phyloP scores from a whole-genome alignment of 495 filamentous ascomycete species.

The Mycothermus thermophilus region DNA sequence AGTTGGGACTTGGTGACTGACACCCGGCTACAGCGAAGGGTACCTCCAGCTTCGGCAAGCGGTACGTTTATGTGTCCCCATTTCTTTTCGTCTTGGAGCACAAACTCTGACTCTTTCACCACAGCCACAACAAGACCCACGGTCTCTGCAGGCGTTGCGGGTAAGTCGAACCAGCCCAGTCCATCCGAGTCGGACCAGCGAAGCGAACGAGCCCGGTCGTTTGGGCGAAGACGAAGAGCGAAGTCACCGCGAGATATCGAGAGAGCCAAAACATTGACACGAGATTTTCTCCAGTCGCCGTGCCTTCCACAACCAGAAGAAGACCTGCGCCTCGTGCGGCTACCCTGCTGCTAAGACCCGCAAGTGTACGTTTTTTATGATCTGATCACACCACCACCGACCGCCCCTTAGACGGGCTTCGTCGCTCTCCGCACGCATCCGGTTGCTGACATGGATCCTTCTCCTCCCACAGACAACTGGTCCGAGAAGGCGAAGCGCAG shows the following conservation, averaged over 20 bases:
- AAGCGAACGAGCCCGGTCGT: conserved; percentile 1
- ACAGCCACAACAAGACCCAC: conserved; percentile 92
- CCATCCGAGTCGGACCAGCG: conserved; percentile 3
- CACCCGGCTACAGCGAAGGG: conserved; percentile 51
- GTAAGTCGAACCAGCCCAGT: conserved; percentile 41
- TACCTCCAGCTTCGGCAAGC: conserved; percentile 94
- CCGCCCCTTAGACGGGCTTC: no score
- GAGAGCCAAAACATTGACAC: conserved; percentile 15
- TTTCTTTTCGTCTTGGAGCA: neutral
- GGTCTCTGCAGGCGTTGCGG: conserved; percentile 98
- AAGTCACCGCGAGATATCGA: conserved; percentile 7
- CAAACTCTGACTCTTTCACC: conserved; percentile 11
- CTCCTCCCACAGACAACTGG: conserved; percentile 98
- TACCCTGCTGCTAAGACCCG: conserved; percentile 94
- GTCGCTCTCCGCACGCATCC: no score
- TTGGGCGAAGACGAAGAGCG: conserved; percentile 1
- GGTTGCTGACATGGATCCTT: no score
- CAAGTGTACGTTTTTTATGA: conserved; percentile 71
- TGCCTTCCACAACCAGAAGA: conserved; percentile 98
- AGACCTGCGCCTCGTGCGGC: conserved; percentile 91
- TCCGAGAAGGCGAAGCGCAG: conserved; percentile 98
- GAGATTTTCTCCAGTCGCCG: conserved; percentile 52
- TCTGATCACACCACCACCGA: no score
- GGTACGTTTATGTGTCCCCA: conserved; percentile 21
- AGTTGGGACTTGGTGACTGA: conserved; percentile 15